Percentiles rank a stretch among this genome's conserved stretches.
Conservation (phyloP, 805 yeast species). For the Jamesozyma spencerorum region DNA sequence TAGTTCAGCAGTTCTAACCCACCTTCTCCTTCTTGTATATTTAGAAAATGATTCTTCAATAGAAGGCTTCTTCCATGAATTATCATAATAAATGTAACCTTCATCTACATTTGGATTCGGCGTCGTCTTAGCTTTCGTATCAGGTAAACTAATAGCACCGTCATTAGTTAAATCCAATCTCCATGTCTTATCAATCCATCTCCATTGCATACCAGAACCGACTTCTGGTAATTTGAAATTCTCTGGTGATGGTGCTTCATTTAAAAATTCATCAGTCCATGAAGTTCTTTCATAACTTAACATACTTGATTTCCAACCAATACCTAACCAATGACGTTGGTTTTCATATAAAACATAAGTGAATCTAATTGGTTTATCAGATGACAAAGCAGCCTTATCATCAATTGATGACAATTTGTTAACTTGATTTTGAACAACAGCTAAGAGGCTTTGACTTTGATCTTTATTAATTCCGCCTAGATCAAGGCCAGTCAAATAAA, state of each 20-base stretch:
- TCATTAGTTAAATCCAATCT: slow-evolving; percentile 80
- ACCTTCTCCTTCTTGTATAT: slow-evolving; percentile 87
- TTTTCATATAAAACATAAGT: slow-evolving; percentile 90
- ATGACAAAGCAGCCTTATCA: slow-evolving; percentile 13
- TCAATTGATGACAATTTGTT: slow-evolving; percentile 25
- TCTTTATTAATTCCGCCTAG: slow-evolving; percentile 41
- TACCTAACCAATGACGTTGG: slow-evolving; percentile 94
- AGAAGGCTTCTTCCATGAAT: slow-evolving; percentile 86
- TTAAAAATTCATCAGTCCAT: slow-evolving; percentile 94
- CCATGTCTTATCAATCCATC: slow-evolving; percentile 95
- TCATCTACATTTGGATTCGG: slow-evolving; percentile 74
- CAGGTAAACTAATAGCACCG: slow-evolving; percentile 67
- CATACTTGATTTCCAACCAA: slow-evolving; percentile 95
- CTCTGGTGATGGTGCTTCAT: slow-evolving; percentile 74
- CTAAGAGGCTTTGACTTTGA: slow-evolving; percentile 35
- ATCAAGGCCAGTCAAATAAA: slow-evolving; percentile 82
- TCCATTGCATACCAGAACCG: slow-evolving; percentile 70
- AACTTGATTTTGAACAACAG: slow-evolving; percentile 35
- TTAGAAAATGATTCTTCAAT: slow-evolving; percentile 81
- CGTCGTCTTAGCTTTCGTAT: slow-evolving; percentile 42
- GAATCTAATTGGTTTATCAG: slow-evolving; percentile 57
- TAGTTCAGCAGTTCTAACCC: slow-evolving; percentile 92
- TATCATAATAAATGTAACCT: slow-evolving; percentile 83
- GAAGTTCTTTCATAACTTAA: slow-evolving; percentile 88
- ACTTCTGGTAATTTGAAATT: slow-evolving; percentile 76